Conservation (phyloP, 1,284 basidiomycete species). For the Porodaedalea pini region DNA sequence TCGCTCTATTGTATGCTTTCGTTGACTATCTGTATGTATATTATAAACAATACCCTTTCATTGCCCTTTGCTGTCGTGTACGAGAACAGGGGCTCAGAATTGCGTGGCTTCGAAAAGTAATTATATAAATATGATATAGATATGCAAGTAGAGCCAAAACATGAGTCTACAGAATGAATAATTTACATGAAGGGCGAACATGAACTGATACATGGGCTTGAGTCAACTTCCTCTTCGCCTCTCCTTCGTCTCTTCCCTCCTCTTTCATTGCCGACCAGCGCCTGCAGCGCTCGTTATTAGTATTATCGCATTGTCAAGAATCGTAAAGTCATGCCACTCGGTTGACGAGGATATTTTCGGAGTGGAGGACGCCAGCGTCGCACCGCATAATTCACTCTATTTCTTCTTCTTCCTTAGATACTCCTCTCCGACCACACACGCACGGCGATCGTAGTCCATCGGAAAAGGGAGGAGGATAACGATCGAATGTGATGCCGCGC, state of each 20-base stretch:
- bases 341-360: background rate
- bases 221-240: no score
- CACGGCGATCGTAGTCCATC: background rate
- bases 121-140: slow-evolving; percentile 8
- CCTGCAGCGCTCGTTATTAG: no score
- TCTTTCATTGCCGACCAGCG: no score
- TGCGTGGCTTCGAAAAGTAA: background rate
- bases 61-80: no score
- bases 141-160: background rate
- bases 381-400: background rate
- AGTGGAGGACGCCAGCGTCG: background rate
- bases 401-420: background rate
- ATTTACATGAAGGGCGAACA: background rate
- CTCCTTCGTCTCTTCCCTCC: no score
- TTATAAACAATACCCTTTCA: no score
- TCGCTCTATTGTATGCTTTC: background rate
- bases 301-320: no score
- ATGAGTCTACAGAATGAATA: background rate
- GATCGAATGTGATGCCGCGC: background rate
- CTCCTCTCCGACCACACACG: background rate
- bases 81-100: background rate
- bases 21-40: background rate
- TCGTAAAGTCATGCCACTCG: background rate
- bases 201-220: background rate
- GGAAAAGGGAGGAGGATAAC: background rate